Conservation (phyloP, 495 filamentous ascomycete species). For the Penicillium pancosmium region DNA sequence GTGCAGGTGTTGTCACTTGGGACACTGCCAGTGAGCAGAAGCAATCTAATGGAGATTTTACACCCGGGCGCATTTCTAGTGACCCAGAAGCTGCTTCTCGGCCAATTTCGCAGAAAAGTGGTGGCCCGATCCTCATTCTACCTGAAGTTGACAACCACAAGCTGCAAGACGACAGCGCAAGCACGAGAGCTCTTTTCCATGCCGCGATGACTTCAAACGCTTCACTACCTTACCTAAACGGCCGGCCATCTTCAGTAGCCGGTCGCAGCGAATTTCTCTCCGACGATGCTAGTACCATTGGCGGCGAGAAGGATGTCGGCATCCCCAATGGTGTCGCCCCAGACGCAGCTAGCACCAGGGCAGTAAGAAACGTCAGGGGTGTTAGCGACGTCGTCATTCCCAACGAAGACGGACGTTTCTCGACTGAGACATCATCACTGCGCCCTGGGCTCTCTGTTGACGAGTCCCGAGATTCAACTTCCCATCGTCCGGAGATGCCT, state of each 20-base stretch:
- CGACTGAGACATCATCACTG: constrained; percentile 34
- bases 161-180: constrained; percentile 37
- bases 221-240: constrained; percentile 21
- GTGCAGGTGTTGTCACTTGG: constrained; percentile 11
- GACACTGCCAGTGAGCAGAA: constrained; percentile 17
- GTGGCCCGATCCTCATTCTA: constrained; percentile 36
- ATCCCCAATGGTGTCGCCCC: constrained; percentile 21
- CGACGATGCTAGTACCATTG: constrained; percentile 37
- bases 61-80: not conserved
- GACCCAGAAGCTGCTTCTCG: constrained; percentile 16
- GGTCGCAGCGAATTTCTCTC: constrained; percentile 40
- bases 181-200: constrained; percentile 42
- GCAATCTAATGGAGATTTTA: constrained; percentile 6
- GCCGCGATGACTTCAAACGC: constrained; percentile 30
- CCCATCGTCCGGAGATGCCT: constrained; percentile 34
- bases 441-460: constrained; percentile 9
- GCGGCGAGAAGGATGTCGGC: constrained; percentile 34
- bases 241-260: constrained; percentile 29
- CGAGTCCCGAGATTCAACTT: constrained; percentile 11
- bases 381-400: constrained; percentile 25
- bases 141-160: constrained; percentile 34
- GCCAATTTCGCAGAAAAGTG: constrained; percentile 20
- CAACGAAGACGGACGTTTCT: constrained; percentile 26
- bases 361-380: constrained; percentile 36
- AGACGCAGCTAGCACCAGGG: constrained; percentile 43